These are phyloP conservation scores for Chalaropsis ovoidea DNA, from an alignment of 2,329 filamentous ascomycete genomes.

Conservation along the genomic window DNA sequence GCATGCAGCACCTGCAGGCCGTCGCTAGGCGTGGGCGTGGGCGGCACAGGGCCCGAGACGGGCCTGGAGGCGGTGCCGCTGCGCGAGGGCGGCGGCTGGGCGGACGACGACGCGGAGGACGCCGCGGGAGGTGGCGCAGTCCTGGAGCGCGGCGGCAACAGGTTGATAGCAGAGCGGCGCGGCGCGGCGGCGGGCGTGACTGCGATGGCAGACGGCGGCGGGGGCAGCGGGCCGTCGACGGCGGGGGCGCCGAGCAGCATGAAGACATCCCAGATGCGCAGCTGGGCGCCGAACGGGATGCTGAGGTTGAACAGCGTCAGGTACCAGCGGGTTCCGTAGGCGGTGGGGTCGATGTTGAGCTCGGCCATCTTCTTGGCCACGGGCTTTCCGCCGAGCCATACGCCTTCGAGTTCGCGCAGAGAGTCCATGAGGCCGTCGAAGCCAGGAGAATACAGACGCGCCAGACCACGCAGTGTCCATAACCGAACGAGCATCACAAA, in stretches of 20 bases:
- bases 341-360: constrained; percentile 70
- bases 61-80: constrained; percentile 14
- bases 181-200: not conserved
- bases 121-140: constrained; percentile 98
- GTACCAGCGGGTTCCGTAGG: constrained; percentile 97
- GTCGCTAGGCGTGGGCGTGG: constrained; percentile 23
- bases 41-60: constrained; percentile 24
- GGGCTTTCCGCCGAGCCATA: constrained; percentile 70
- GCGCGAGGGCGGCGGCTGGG: constrained; percentile 34
- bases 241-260: constrained; percentile 79
- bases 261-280: constrained; percentile 96
- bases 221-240: constrained; percentile 27
- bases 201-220: constrained; percentile 18
- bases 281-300: constrained; percentile 84
- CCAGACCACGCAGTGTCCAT: constrained; percentile 80
- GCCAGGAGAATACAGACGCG: constrained; percentile 70
- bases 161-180: constrained; percentile 32
- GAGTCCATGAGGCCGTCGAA: constrained; percentile 82
- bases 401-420: constrained; percentile 69
- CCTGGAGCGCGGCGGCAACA: constrained; percentile 86
- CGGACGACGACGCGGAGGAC: constrained; percentile 93
- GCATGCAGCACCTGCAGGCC: constrained; percentile 85
- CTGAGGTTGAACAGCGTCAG: constrained; percentile 95
- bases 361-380: constrained; percentile 70
- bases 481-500: constrained; percentile 96